A percentile compares a stretch with the other conserved stretches of the same genome.
Conservation (phyloP, 2,329 filamentous ascomycete genomes). For the Trichoderma sp. region DNA sequence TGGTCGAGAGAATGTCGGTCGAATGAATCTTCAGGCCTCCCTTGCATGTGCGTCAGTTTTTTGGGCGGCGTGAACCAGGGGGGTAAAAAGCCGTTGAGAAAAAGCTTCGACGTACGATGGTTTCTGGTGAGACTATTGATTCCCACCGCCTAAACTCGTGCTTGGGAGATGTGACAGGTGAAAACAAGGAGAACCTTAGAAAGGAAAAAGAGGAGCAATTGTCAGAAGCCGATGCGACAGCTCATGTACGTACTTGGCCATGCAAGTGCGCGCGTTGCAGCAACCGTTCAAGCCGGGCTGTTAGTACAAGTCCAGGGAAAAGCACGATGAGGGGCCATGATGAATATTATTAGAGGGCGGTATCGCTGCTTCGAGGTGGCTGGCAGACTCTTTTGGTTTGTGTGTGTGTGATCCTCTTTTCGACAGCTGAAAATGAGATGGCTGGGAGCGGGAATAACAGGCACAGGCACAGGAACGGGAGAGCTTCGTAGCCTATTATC, state of each 20-base stretch:
- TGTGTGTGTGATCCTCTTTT: neutral
- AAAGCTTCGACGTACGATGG: neutral
- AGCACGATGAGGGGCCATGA: neutral
- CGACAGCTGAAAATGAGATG: slow-evolving; percentile 1
- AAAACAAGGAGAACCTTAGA: neutral
- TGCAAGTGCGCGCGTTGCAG: slow-evolving; percentile 12
- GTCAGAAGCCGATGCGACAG: neutral
- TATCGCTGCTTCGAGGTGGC: slow-evolving; percentile 5
- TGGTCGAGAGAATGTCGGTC: slow-evolving; percentile 10
- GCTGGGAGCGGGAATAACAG: neutral
- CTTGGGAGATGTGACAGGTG: neutral
- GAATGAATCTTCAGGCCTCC: slow-evolving; percentile 1
- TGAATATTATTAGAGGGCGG: neutral
- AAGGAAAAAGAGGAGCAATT: neutral
- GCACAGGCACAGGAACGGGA: neutral
- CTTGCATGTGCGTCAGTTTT: slow-evolving; percentile 17
- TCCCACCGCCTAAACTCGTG: neutral
- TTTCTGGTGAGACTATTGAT: neutral
- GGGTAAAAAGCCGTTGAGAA: neutral
- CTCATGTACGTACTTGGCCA: slow-evolving; percentile 1
- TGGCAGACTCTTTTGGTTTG: neutral
- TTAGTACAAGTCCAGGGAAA: neutral
- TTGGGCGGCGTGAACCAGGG: slow-evolving; percentile 12
- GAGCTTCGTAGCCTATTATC: neutral
- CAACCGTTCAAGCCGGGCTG: neutral